phyloP scores from a whole-genome alignment of 192 early-diverging fungal species.

The Chytriomyces sp. region DNA sequence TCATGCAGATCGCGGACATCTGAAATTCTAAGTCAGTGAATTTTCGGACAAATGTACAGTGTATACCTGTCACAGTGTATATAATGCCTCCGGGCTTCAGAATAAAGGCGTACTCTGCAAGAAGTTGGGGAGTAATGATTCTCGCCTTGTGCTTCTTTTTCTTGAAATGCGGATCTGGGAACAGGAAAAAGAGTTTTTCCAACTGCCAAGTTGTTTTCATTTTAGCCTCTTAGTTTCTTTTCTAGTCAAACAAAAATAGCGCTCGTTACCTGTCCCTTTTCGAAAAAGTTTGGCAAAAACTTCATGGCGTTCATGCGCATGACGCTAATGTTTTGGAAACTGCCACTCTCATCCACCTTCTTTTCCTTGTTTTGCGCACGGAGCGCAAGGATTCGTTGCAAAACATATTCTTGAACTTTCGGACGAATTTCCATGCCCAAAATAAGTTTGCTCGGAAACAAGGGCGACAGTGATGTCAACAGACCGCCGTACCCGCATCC shows the following conservation, averaged over 20 bases:
- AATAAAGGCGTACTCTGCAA: constrained; percentile 97
- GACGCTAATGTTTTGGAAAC: constrained; percentile 95
- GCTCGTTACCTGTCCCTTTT: constrained; percentile 78
- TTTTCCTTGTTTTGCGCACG: constrained; percentile 55
- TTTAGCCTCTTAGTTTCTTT: not conserved
- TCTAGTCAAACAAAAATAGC: not conserved
- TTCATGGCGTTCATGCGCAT: constrained; percentile 99
- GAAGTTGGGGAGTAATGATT: constrained; percentile 86
- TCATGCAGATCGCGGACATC: constrained; percentile 79
- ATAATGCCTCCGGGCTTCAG: constrained; percentile 88
- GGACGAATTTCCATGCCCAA: constrained; percentile 99
- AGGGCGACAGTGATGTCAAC: constrained; percentile 78
- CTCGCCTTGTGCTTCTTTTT: constrained; percentile 97
- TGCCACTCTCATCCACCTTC: constrained; percentile 60
- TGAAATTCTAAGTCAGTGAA: constrained; percentile 6
- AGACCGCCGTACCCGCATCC: constrained; percentile 97
- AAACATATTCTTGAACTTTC: constrained; percentile 93
- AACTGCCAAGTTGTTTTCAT: constrained; percentile 55
- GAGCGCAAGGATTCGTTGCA: constrained; percentile 82
- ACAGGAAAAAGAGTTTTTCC: constrained; percentile 96
- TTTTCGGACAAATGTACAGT: constrained; percentile 39
- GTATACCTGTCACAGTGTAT: constrained; percentile 89
- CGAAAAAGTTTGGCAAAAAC: constrained; percentile 97
- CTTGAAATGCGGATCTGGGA: constrained; percentile 99
- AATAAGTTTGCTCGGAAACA: constrained; percentile 92